Evolutionary conservation across 2,329 filamentous ascomycete species (phyloP).

Genomic region (Diplodia scrobiculata): DNA sequence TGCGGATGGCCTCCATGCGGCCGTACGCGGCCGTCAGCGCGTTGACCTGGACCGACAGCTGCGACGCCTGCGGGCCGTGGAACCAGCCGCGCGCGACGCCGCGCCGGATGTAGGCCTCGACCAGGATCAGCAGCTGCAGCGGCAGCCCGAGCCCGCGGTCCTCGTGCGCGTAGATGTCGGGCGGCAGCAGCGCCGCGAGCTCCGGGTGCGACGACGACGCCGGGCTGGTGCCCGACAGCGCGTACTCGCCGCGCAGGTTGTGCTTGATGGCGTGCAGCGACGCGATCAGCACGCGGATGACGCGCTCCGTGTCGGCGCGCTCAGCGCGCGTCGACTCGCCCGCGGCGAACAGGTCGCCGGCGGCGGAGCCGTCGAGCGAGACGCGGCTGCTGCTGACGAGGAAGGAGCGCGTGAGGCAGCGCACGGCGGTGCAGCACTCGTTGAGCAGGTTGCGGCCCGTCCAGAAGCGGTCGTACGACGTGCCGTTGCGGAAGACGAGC

Average conservation of each 20-base stretch:
- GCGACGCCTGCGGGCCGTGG: slow-evolving; percentile 60
- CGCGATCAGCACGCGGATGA: slow-evolving; percentile 61
- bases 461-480: slow-evolving; percentile 67
- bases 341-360: slow-evolving; percentile 28
- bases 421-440: slow-evolving; percentile 59
- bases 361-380: slow-evolving; percentile 35
- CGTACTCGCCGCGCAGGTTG: slow-evolving; percentile 64
- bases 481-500: slow-evolving; percentile 68
- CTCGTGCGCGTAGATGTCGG: slow-evolving; percentile 50
- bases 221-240: slow-evolving; percentile 35
- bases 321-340: slow-evolving; percentile 45
- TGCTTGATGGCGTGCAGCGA: slow-evolving; percentile 66
- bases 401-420: slow-evolving; percentile 61
- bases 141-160: slow-evolving; percentile 62
- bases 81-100: slow-evolving; percentile 61
- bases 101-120: slow-evolving; percentile 63
- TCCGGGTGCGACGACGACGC: slow-evolving; percentile 34
- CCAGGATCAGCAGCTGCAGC: slow-evolving; percentile 61
- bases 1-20: slow-evolving; percentile 65
- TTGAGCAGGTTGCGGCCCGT: slow-evolving; percentile 60
- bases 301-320: slow-evolving; percentile 60
- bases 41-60: slow-evolving; percentile 62
- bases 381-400: slow-evolving; percentile 49
- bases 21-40: slow-evolving; percentile 61
- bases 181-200: slow-evolving; percentile 41